Evolutionary conservation across 2,329 filamentous ascomycete species (phyloP).

Genomic region (Aspergillus udagawae): DNA sequence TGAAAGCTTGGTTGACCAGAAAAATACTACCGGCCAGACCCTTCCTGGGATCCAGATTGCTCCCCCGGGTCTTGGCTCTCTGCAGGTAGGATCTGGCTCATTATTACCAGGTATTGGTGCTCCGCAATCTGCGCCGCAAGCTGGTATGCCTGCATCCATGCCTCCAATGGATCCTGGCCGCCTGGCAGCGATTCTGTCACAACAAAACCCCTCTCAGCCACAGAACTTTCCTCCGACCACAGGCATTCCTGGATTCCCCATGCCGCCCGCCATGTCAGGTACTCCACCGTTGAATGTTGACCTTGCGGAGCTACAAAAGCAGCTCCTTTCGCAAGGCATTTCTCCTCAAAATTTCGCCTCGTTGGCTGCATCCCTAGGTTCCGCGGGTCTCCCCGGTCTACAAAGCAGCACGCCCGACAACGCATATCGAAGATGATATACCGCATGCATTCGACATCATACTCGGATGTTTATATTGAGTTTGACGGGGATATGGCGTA

Average conservation of each 20-base stretch:
- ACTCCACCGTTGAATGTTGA: constrained; percentile 43
- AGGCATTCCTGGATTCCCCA: constrained; percentile 35
- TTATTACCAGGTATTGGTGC: constrained; percentile 48
- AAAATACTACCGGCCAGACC: constrained; percentile 61
- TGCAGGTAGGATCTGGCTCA: constrained; percentile 42
- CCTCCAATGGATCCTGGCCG: constrained; percentile 47
- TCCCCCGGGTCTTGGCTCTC: constrained; percentile 52
- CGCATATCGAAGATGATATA: constrained; percentile 25
- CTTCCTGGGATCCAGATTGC: constrained; percentile 53
- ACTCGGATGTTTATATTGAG: constrained; percentile 57
- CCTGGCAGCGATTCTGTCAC: constrained; percentile 42
- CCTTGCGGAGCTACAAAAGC: constrained; percentile 36
- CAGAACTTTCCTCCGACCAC: constrained; percentile 25
- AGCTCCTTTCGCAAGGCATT: constrained; percentile 32
- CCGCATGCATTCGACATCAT: no score
- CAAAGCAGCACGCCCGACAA: constrained; percentile 34
- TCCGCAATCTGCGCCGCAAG: constrained; percentile 34
- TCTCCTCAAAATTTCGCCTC: constrained; percentile 39
- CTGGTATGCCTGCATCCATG: constrained; percentile 32
- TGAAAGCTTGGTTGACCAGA: constrained; percentile 88
- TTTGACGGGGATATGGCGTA: constrained; percentile 1
- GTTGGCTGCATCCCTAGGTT: constrained; percentile 23
- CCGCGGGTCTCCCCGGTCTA: constrained; percentile 30
- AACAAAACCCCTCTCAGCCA: constrained; percentile 38
- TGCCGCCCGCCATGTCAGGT: constrained; percentile 45